These are phyloP conservation scores for Entoloma clypeatum DNA, from an alignment of 1,284 basidiomycete genomes.

Conservation along the genomic window DNA sequence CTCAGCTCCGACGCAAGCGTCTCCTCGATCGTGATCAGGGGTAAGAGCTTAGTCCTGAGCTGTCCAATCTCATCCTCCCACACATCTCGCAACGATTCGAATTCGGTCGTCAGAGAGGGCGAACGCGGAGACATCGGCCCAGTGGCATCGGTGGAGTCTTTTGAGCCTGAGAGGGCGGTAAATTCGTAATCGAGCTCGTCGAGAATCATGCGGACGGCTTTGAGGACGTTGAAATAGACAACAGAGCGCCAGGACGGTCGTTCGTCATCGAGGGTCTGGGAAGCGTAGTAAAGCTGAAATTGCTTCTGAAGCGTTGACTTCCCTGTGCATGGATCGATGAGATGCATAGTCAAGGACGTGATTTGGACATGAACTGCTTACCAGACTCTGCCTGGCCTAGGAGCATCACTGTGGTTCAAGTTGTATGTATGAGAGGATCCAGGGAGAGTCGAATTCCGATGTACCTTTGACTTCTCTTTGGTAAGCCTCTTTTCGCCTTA, in stretches of 20 bases:
- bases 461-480: conserved; percentile 64
- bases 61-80: conserved; percentile 44
- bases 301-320: conserved; percentile 79
- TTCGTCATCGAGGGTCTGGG: conserved; percentile 62
- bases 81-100: conserved; percentile 22
- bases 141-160: conserved; percentile 15
- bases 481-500: conserved; percentile 44
- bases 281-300: conserved; percentile 76
- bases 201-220: conserved; percentile 70
- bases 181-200: conserved; percentile 68
- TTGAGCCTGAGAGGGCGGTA: conserved; percentile 19
- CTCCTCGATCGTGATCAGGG: conserved; percentile 64
- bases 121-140: conserved; percentile 14
- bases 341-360: background rate
- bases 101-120: conserved; percentile 7
- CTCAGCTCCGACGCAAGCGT: conserved; percentile 64
- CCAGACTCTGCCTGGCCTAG: conserved; percentile 75
- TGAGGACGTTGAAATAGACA: conserved; percentile 78
- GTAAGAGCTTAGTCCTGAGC: conserved; percentile 54
- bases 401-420: conserved; percentile 46
- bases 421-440: background rate
- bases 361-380: conserved; percentile 16
- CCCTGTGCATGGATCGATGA: conserved; percentile 33
- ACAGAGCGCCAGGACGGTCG: conserved; percentile 73
- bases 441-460: too few species aligned